Evolutionary conservation across 495 filamentous ascomycete genomes (phyloP), one percentile per base, ranked within the genome.

Genomic region (Penicillium tannophilum): DNA sequence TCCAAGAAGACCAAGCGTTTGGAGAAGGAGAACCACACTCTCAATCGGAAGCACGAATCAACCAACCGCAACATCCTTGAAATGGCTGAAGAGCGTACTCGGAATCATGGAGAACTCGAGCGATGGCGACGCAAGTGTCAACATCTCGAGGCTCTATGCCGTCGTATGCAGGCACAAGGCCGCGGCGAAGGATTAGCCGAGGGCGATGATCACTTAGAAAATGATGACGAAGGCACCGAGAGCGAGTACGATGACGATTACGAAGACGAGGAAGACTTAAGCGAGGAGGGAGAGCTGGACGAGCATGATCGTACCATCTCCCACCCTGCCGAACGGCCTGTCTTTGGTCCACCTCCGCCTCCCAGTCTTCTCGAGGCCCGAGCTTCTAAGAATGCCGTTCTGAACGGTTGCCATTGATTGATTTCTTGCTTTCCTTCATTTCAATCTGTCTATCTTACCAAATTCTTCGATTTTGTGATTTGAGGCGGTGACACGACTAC

Each of bases 1-100:
- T 96, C 92, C 0, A 97, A 97, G 79, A 98, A 98, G 79, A 97
- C 94, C 5, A 97, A 98, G 72, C 88, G 94, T 16, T 81, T 98
- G 26, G 94, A 98, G 71, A 96, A 96, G 71, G 95, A 98, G 67
- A 98, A 98, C 64, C 86, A 92, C 60, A 88, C 85, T 31, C 85
- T 96, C 36, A 95, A 90, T 55, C 84, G 94, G 55, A 98, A 97
- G 73, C 92, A 97, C 68, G 91, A 97, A 62, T 84, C 90, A 39
- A 95, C 93, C 9, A 96, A 93, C 65, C 88, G 87, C 60, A 98
- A 97, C 72, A 97, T 98, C 68, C 81, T 97, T 33, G 90, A 96
- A 74, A 97, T 98, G 95, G 94, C 94, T 8, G 94, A 98, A 72
- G 95, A 98, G 67, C 87, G 94, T 11, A 92, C 89, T 24, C 84